A percentile compares a stretch with the other conserved stretches of the same genome.
Conservation (phyloP, 2,329 filamentous ascomycete species). For the Cercospora brassicicola region DNA sequence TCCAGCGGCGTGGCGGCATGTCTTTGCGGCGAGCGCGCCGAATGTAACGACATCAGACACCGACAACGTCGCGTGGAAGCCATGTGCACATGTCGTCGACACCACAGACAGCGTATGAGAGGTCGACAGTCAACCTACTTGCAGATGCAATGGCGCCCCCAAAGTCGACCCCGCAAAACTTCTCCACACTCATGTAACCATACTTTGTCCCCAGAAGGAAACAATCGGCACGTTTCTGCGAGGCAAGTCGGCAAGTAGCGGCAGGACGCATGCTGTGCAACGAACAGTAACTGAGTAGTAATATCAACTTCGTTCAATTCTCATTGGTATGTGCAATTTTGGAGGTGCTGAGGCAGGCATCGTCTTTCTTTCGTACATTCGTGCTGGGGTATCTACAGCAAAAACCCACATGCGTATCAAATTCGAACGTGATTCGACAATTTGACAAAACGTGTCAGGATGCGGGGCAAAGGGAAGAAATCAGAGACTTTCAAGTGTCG, state of each 20-base stretch:
- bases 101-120: not conserved
- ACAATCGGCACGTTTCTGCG: not conserved
- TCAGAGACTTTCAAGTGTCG: not conserved
- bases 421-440: not conserved
- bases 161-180: slow-evolving; percentile 12
- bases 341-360: not conserved
- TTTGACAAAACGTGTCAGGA: not conserved
- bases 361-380: slow-evolving; percentile 2
- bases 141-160: slow-evolving; percentile 12
- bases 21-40: slow-evolving; percentile 1
- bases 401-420: not conserved
- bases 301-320: slow-evolving; percentile 1
- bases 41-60: not conserved
- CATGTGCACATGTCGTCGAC: not conserved
- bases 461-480: not conserved
- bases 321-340: slow-evolving; percentile 15
- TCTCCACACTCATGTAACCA: slow-evolving; percentile 6
- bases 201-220: not conserved
- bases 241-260: not conserved
- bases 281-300: not conserved
- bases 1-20: not conserved
- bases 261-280: not conserved
- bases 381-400: not conserved
- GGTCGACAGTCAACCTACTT: not conserved
- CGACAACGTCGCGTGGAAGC: not conserved